Evolutionary conservation across 78 protist genomes (phyloP).

Genomic region (Pelomyxa schiedti): DNA sequence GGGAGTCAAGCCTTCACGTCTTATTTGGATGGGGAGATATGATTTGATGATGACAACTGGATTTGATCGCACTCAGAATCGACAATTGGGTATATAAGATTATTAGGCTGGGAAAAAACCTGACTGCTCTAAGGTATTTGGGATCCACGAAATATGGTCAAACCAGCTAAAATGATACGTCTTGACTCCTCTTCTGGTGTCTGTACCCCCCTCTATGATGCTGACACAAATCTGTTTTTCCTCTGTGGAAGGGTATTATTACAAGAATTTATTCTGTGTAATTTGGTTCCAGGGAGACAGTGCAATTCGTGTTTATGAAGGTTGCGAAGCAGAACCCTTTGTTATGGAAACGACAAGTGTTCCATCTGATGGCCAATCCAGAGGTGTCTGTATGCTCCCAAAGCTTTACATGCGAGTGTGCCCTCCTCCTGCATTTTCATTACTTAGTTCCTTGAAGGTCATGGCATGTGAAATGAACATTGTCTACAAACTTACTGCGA

Average conservation of each 20-base stretch:
- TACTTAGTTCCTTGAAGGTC: too few species aligned
- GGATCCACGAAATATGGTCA: conserved; percentile 26
- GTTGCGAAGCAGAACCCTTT: background rate
- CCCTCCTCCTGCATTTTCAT: background rate
- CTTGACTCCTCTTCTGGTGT: conserved; percentile 72
- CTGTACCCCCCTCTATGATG: conserved; percentile 74
- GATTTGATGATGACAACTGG: conserved; percentile 68
- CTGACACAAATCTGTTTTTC: conserved; percentile 70
- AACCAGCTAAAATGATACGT: conserved; percentile 19
- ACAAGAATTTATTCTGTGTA: too few species aligned
- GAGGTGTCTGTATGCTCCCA: background rate
- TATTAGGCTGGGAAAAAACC: too few species aligned
- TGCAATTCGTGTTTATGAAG: conserved; percentile 73
- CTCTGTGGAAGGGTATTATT: too few species aligned
- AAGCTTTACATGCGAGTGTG: background rate
- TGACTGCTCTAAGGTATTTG: too few species aligned
- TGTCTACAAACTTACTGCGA: conserved; percentile 29
- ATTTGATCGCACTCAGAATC: conserved; percentile 59
- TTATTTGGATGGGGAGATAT: conserved; percentile 61
- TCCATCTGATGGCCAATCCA: background rate
- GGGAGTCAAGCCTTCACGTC: conserved; percentile 79
- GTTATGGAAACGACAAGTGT: background rate
- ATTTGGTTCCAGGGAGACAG: conserved; percentile 69
- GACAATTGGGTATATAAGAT: conserved; percentile 71
- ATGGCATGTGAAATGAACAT: conserved; percentile 43